A percentile compares a stretch with the other conserved stretches of the same genome.
Evolutionary conservation across 495 filamentous ascomycete genomes (phyloP).

Genomic region (Trypethelium eluteriae): DNA sequence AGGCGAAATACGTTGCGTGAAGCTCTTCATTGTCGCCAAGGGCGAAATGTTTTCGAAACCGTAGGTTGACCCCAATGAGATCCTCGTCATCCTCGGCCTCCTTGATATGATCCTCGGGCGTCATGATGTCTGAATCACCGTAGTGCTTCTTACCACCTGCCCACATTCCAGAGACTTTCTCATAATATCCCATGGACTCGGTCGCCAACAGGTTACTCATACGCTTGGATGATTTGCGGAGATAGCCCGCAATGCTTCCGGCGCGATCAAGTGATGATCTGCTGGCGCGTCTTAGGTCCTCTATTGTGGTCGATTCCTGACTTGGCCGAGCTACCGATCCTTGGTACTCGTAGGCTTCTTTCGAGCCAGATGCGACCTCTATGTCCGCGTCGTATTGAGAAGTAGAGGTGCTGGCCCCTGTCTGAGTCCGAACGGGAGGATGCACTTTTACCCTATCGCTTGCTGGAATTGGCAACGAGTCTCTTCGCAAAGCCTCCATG

Average conservation of each 20-base stretch:
- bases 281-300: constrained; percentile 7
- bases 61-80: constrained; percentile 54
- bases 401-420: not conserved
- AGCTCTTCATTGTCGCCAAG: constrained; percentile 75
- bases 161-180: constrained; percentile 97
- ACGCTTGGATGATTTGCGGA: constrained; percentile 65
- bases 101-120: constrained; percentile 53
- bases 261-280: constrained; percentile 38
- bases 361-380: not conserved
- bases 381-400: not conserved
- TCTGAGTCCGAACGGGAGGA: not conserved
- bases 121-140: constrained; percentile 60
- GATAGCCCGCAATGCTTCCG: constrained; percentile 60
- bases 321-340: not conserved
- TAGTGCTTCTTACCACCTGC: constrained; percentile 87
- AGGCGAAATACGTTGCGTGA: constrained; percentile 85
- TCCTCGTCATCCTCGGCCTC: constrained; percentile 60
- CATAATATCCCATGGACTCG: constrained; percentile 94
- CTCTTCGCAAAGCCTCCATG: constrained; percentile 9
- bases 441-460: constrained; percentile 7
- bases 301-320: not conserved
- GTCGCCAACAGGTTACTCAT: constrained; percentile 83
- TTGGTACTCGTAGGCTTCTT: not conserved
- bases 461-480: not conserved
- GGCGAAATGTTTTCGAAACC: constrained; percentile 85